phyloP scores from a whole-genome alignment of 75 land plant species.

The Selaginella moellendorffii region DNA sequence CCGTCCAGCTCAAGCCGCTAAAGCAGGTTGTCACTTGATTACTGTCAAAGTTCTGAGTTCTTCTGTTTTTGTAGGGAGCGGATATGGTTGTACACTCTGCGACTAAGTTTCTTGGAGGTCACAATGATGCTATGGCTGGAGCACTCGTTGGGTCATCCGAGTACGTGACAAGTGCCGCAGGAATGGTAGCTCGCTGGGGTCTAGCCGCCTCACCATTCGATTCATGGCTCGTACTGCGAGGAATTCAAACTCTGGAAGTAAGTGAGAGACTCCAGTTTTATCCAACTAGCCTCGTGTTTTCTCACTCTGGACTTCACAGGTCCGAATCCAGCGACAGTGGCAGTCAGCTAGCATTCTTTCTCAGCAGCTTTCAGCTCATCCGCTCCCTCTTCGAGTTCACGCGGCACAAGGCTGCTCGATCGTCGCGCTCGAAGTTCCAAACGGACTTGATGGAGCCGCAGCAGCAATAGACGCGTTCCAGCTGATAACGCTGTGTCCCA shows the following conservation, averaged over 20 bases:
- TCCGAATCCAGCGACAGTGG: conserved; percentile 23
- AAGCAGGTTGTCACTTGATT: conserved; percentile 12
- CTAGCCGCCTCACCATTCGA: conserved; percentile 19
- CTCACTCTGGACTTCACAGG: conserved; percentile 6
- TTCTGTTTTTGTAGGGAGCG: conserved; percentile 19
- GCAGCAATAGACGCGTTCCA: conserved; percentile 13
- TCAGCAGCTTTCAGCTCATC: neutral
- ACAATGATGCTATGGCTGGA: conserved; percentile 23
- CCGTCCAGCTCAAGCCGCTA: conserved; percentile 16
- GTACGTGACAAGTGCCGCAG: conserved; percentile 6
- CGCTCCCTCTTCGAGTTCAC: neutral
- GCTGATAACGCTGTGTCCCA: conserved; percentile 13
- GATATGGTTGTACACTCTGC: conserved; percentile 25
- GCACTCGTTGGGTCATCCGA: conserved; percentile 17
- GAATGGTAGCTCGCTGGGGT: conserved; percentile 21
- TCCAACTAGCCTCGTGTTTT: neutral
- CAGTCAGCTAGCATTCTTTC: conserved; percentile 7
- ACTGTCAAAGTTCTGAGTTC: too few species aligned
- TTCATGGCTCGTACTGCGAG: conserved; percentile 20
- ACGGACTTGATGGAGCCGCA: conserved; percentile 19
- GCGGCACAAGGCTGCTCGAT: conserved; percentile 14
- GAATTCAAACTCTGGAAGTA: conserved; percentile 21
- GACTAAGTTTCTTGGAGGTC: conserved; percentile 24
- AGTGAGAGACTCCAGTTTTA: neutral
- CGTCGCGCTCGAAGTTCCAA: conserved; percentile 12